Conservation (phyloP, 495 filamentous ascomycete genomes). For the Aspergillus wentii region DNA sequence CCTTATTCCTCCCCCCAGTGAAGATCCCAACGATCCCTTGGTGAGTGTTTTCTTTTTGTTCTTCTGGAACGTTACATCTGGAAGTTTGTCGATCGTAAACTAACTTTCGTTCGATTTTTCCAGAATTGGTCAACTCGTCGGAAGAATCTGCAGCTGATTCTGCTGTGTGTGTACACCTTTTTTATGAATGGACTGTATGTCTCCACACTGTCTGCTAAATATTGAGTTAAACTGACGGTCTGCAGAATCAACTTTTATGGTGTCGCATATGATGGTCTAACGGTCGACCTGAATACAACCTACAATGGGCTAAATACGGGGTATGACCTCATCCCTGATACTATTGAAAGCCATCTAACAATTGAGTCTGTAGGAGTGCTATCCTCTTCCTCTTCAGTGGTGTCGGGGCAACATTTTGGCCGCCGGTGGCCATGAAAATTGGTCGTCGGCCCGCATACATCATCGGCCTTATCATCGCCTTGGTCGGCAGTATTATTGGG, state of each 20-base stretch:
- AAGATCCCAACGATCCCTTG: not conserved
- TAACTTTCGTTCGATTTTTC: too few relatives aligned
- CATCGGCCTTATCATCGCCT: not conserved
- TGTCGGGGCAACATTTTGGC: not conserved
- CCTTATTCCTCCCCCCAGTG: not conserved
- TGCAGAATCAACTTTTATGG: constrained; percentile 5
- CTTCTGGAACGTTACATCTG: not conserved
- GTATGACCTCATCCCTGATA: not conserved
- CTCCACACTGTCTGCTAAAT: too few relatives aligned
- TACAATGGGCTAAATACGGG: constrained; percentile 1
- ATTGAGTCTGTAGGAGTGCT: too few relatives aligned
- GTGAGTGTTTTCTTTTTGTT: not conserved
- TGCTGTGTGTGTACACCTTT: constrained; percentile 1
- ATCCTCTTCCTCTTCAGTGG: constrained; percentile 2
- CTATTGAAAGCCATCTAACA: too few relatives aligned
- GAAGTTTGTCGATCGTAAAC: too few relatives aligned
- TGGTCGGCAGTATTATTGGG: constrained; percentile 2
- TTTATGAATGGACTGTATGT: constrained; percentile 3
- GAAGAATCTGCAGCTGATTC: constrained; percentile 1
- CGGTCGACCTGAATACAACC: not conserved
- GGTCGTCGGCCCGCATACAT: constrained; percentile 2
- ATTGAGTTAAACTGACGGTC: too few relatives aligned
- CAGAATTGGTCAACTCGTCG: constrained; percentile 1
- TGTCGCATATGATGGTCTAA: constrained; percentile 1
- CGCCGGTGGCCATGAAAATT: constrained; percentile 1